phyloP scores from a whole-genome alignment of 129 eudicot genomes.

The Lactuca sativa region DNA sequence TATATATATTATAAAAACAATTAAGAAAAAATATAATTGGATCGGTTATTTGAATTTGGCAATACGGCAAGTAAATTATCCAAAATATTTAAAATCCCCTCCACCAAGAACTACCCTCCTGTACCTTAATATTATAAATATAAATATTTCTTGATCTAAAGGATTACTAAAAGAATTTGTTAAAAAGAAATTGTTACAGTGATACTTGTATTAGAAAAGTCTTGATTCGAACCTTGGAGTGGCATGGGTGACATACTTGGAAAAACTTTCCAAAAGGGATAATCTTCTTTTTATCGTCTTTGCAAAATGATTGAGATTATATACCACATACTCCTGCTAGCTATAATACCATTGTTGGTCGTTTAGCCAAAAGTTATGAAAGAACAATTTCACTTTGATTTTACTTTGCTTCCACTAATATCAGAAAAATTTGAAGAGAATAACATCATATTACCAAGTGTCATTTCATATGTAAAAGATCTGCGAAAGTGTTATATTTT shows the following conservation, averaged over 20 bases:
- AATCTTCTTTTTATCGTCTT: slow-evolving; percentile 28
- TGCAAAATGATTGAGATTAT: slow-evolving; percentile 39
- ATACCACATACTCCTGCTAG: slow-evolving; percentile 22
- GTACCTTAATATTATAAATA: too few relatives aligned
- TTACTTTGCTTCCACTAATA: slow-evolving; percentile 31
- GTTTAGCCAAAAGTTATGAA: slow-evolving; percentile 9
- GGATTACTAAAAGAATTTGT: not conserved
- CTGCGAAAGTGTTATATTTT: not conserved
- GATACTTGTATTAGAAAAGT: not conserved
- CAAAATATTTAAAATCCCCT: too few relatives aligned
- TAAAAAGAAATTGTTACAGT: too few relatives aligned
- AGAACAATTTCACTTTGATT: slow-evolving; percentile 29
- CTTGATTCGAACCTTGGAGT: not conserved
- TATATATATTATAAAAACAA: too few relatives aligned
- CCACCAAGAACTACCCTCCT: too few relatives aligned
- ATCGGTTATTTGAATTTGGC: too few relatives aligned
- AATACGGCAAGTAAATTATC: too few relatives aligned
- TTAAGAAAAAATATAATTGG: too few relatives aligned
- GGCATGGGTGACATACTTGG: slow-evolving; percentile 14
- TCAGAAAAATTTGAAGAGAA: slow-evolving; percentile 21
- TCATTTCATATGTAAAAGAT: slow-evolving; percentile 16
- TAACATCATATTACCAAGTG: slow-evolving; percentile 26
- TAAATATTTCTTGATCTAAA: not conserved
- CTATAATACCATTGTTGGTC: slow-evolving; percentile 13
- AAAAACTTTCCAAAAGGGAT: slow-evolving; percentile 19